Base-by-base conservation (phyloP, 1,284 basidiomycete genomes). In the Leccinum cinnamomeum region DNA sequence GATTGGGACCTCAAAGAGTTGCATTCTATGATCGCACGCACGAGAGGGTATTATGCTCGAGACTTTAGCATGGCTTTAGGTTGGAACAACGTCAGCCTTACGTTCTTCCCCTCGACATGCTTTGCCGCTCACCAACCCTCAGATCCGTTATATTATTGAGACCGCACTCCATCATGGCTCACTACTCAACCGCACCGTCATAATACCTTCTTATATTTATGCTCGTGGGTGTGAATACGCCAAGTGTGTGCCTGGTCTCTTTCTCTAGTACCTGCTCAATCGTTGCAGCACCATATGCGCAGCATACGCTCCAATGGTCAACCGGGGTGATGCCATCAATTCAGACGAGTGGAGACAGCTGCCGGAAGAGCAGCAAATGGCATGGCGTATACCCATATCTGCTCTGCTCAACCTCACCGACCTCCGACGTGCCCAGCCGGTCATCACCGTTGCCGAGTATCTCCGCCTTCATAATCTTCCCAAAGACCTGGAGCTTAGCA, bases 401-500 rank as follows among this genome's bases (percentile, higher is more conserved):
- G 50, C 73, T 46, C 82, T 82, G 79, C 65, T 84, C 59, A 79
- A 84, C 67, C 61, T 84, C 44, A 77, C 80, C 8, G 76, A 77
- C 58, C 72, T 82, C 10, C 79, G 81, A 18, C 61, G 64, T 46
- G 69, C 66, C 10, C 73, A 82, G 35, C 69, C 78, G 10, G 77
- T 82, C 56, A 64, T 83, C 61, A 75, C 77, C 8, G 67, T 78
- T 20, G 72, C 76, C 11, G 81, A 82, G 39, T 82, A 79, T 61
- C 76, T 82, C 58, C 75, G 75, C 23, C 69, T 82, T n/a, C 79
- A 83, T 60, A 68, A 68, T 55, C 72, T 78, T 60, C 58, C 75
- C 6, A 68, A 72, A 23, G 65, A 71, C 11, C 63, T 68, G 23
- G 80, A 81, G 59, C 70, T 67, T 63, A 72, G 72, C 60, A 75